Conservation (phyloP, 192 early-diverging fungal genomes). For the Gamsiella multidivaricata region DNA sequence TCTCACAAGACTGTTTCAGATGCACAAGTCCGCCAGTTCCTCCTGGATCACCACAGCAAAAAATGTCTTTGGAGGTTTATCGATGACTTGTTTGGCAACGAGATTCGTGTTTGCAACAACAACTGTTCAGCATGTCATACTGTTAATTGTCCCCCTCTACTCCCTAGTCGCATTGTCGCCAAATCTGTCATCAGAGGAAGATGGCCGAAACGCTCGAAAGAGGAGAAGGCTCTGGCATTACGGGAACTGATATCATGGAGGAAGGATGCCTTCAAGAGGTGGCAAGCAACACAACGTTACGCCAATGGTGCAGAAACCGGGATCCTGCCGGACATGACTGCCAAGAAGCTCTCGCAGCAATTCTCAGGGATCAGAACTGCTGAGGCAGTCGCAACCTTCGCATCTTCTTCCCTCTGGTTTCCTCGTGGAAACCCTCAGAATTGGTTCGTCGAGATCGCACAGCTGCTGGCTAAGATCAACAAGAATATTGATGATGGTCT, state of each 20-base stretch:
- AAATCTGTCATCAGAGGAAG: background rate
- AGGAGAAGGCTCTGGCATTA: background rate
- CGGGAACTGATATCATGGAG: constrained; percentile 3
- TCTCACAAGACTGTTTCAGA: no score
- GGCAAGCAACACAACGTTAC: background rate
- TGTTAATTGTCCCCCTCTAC: no score
- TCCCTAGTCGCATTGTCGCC: background rate
- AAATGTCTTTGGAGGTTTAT: no score
- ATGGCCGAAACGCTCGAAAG: background rate
- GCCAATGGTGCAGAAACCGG: background rate
- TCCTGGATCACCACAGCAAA: no score
- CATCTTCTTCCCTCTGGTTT: background rate
- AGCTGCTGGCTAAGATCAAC: constrained; percentile 9
- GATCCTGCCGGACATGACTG: constrained; percentile 7
- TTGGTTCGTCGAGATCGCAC: background rate
- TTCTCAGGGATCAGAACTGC: constrained; percentile 7
- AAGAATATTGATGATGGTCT: constrained; percentile 3
- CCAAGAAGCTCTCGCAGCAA: constrained; percentile 5
- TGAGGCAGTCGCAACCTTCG: background rate
- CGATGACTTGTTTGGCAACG: no score
- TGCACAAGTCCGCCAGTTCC: no score
- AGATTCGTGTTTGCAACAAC: no score
- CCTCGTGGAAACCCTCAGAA: constrained; percentile 3
- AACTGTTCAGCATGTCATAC: no score
- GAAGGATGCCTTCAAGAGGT: constrained; percentile 13